Conservation (phyloP, 75 land plant genomes). For the Sequoia sempervirens region DNA sequence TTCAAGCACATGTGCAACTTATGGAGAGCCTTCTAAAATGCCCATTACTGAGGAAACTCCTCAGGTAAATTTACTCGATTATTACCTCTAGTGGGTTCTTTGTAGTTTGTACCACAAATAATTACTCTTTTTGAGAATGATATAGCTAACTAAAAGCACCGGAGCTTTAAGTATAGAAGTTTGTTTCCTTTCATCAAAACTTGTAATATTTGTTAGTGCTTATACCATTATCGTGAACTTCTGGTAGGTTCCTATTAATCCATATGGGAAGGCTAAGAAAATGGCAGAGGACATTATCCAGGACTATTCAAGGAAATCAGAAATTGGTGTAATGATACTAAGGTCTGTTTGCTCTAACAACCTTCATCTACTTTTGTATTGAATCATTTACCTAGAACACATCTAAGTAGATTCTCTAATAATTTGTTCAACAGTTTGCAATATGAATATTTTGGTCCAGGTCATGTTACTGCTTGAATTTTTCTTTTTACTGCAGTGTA, state of each 20-base stretch:
- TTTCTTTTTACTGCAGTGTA: background rate
- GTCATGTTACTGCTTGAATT: background rate
- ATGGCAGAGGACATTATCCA: slow-evolving; percentile 96
- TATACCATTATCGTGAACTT: background rate
- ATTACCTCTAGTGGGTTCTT: background rate
- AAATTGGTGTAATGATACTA: slow-evolving; percentile 86
- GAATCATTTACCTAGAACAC: background rate
- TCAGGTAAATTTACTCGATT: slow-evolving; percentile 44
- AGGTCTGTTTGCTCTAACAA: slow-evolving; percentile 31
- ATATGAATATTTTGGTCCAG: background rate
- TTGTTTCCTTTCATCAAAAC: background rate
- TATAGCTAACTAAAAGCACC: background rate
- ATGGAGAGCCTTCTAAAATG: slow-evolving; percentile 87
- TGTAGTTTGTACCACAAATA: background rate
- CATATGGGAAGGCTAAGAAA: slow-evolving; percentile 97
- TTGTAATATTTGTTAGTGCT: background rate
- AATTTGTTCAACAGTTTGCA: background rate
- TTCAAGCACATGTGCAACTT: slow-evolving; percentile 90
- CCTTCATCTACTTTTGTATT: background rate
- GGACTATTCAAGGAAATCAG: slow-evolving; percentile 67
- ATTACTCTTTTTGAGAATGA: background rate
- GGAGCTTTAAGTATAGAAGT: background rate
- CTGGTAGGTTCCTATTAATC: slow-evolving; percentile 84
- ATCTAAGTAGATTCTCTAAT: background rate
- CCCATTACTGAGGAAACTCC: slow-evolving; percentile 86